These are phyloP conservation scores for Heterobasidion irregulare DNA, from an alignment of 1,284 basidiomycete genomes.

Conservation along the genomic window DNA sequence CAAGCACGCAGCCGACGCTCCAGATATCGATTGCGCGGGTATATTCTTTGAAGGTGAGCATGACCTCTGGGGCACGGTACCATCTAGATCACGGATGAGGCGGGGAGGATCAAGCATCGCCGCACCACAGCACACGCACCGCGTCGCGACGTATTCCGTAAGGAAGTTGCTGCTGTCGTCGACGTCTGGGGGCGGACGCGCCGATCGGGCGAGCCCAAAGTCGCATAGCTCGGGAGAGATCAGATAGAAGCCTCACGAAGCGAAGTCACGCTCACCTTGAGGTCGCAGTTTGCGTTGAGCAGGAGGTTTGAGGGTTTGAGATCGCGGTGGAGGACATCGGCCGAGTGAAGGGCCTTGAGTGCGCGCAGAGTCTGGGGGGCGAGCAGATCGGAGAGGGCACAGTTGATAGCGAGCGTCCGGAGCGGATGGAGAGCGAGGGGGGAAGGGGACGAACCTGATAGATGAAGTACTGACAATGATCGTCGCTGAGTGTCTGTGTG, in stretches of 20 bases:
- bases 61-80: conserved; percentile 93
- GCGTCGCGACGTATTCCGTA: conserved; percentile 91
- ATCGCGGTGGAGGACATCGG: conserved; percentile 83
- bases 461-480: conserved; percentile 93
- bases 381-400: not conserved
- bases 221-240: conserved; percentile 64
- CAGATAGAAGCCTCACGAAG: conserved; percentile 20
- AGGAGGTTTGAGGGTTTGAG: conserved; percentile 91
- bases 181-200: conserved; percentile 71
- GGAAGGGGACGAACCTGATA: conserved; percentile 64
- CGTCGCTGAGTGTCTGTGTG: conserved; percentile 78
- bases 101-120: not conserved
- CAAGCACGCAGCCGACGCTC: conserved; percentile 90
- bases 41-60: conserved; percentile 94
- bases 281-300: conserved; percentile 91
- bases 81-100: conserved; percentile 45
- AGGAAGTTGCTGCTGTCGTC: conserved; percentile 86
- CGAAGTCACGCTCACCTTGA: conserved; percentile 44
- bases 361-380: conserved; percentile 72
- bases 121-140: conserved; percentile 28
- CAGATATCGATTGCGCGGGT: conserved; percentile 91
- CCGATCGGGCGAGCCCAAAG: conserved; percentile 85
- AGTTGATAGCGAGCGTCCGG: not conserved
- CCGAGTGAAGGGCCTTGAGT: conserved; percentile 88
- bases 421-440: not conserved